Base-by-base conservation (phyloP, 768 basidiomycete species). In the Lactarius tabidus region DNA sequence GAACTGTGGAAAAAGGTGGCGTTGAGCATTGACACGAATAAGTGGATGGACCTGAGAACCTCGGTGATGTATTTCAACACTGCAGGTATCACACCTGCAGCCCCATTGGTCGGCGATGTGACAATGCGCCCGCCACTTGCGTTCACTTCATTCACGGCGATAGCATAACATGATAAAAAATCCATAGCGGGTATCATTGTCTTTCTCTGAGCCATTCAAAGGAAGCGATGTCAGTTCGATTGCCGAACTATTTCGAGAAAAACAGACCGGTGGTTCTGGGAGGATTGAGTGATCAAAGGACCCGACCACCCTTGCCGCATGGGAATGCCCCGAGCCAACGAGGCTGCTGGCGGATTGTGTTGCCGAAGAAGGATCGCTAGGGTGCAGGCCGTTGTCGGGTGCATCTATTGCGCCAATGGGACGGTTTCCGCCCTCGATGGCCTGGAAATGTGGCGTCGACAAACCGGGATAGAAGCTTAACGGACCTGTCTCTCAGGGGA, bases 71-170 rank as follows among this genome's bases (percentile, higher is more conserved):
- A 95, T 75, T 97, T 98, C 65, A 96, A 77, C 26, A 93, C 91
- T 10, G 89, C 89, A 26, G 95, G 96, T 59, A 98, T 96, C 52
- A 98, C 90, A 8, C 95, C 96, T 12, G 90, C 90, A 0, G 95
- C 93, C 52, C 95, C 95, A 72, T 95, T 95, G 7, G 95, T 95
- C 2, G 92, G 95, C 6, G 91, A 91, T 2, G 95, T 98, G 54
- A 98, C 95, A 59, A 98, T 96, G 36, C 95, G 82, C 0, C 95
- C 95, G 0, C 95, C 95, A 35, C 85, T 83, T 5, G 95, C 95
- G 71, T 96, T 97, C 15, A 96, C 94, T 74, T 97, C 95, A 71
- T 96, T 96, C 15, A 95, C 93, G 20, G 93, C 92, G 60, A 95
- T 95, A 3, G 94, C 95, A 75, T 97, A 98, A 66, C 92, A 93